Evolutionary conservation across 2,329 filamentous ascomycete genomes (phyloP), one percentile per base, ranked within the genome.

Genomic region (Rhinocladiella mackenziei): DNA sequence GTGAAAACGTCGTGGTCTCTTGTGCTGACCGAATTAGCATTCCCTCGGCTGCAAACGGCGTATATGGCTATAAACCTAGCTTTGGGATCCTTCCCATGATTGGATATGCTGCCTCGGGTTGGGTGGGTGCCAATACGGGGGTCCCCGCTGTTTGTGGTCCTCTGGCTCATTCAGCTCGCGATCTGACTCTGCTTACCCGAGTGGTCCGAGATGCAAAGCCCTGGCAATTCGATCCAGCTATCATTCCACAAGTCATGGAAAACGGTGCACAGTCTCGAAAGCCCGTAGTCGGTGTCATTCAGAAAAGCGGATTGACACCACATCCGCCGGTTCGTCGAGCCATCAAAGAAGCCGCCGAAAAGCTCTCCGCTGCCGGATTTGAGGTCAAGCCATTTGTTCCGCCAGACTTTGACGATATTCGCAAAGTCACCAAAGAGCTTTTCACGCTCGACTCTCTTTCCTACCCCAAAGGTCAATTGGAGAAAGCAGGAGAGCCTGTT

Each of bases 261-360:
- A 10, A n/a, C n/a, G 39, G 45, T 9, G 44, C 5, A 61, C 60
- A 38, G 31, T 26, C 26, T 29, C 60, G 84, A 15, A 74, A 67
- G 31, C 66, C 86, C 39, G 81, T 69, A 3, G 73, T 86, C 18
- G 77, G 74, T 8, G 69, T 80, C 37, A 80, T 84, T 2, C 68
- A 36, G 9, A 76, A 39, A 19, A 65, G 59, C 57, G 64, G 53
- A 31, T 62, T 58, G 26, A 58, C 58, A 39, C 82, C 83, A 0
- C 83, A 84, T 40, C 81, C 83, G 2, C 83, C 82, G 0, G 71
- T 86, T 2, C 63, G 69, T 0, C 64, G 62, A 6, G 52, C 78
- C 1, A 60, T 85, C 5, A 60, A 63, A 2, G 60, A 67, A 5
- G 63, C 75, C 0, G 68, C 67, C 0, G 60, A 65, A 8, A 53